Base-by-base conservation (phyloP, 352 stramenopile species). In the Pythium scleroteichum region DNA sequence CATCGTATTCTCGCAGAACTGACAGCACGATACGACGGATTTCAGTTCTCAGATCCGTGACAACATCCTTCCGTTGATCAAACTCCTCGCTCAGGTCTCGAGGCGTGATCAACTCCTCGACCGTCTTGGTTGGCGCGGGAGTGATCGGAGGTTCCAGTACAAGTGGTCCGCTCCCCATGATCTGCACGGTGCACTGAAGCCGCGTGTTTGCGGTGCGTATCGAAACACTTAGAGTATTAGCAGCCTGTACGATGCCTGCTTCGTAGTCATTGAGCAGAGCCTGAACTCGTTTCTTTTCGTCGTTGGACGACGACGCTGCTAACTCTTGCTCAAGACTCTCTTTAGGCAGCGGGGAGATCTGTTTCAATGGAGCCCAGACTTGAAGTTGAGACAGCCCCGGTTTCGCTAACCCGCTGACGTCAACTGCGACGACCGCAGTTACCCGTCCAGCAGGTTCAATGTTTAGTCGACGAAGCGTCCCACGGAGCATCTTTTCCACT, bases 211-310 rank as follows among this genome's bases (percentile, higher is more conserved):
- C 60, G n/a, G 17, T 33, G 2, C 33, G 60, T 12, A 76, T 46
- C n/a, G 72, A 58, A 0, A 14, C 53, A 2, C 73, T 72, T 20
- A 87, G 51, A 1, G 59, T 33, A 9, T 47, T 42, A 19, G 65
- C 61, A 20, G 72, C 56, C 29, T 79, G 66, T 17, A 72, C 51
- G 44, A 66, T 68, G 0, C 51, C 29, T 3, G 66, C 46, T 16
- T 93, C 82, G 59, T 88, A 92, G 19, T 94, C 85, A 42, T 63
- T 76, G 27, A 94, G 26, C 16, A 80, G 67, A 20, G 68, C 55
- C 40, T 92, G 85, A 3, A 86, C 51, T 38, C 80, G 82, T 66
- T 90, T 94, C 65, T 90, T 94, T 20, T 94, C 85, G 20, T 94
- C 85, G 38, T 75, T 80, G 10, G 77, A 75, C 16, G 68, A 33